These are phyloP conservation scores for Pythium pyrilobum DNA, from an alignment of 352 stramenopile species.

Conservation along the genomic window DNA sequence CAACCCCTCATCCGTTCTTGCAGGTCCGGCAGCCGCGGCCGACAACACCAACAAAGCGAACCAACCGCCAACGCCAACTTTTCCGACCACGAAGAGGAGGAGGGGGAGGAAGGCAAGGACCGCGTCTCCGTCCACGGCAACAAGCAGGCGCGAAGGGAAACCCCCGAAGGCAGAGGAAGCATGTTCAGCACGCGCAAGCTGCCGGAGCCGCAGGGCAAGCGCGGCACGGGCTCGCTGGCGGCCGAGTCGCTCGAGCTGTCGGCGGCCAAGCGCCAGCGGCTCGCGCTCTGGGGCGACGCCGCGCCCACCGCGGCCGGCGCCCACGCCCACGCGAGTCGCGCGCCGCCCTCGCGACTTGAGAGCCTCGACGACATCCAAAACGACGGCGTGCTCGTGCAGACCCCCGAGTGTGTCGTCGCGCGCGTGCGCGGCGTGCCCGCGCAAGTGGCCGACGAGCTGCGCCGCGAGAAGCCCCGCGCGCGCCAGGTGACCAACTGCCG, in stretches of 20 bases:
- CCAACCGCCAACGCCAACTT: neutral
- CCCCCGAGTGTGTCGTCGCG: slow-evolving; percentile 47
- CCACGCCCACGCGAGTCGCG: slow-evolving; percentile 14
- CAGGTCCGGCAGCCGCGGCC: neutral
- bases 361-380: slow-evolving; percentile 8
- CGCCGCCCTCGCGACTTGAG: slow-evolving; percentile 43
- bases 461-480: slow-evolving; percentile 26
- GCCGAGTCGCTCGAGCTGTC: slow-evolving; percentile 14
- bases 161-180: neutral
- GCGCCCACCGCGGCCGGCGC: neutral
- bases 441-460: slow-evolving; percentile 41
- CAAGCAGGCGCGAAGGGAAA: neutral
- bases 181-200: slow-evolving; percentile 79
- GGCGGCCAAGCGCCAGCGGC: slow-evolving; percentile 55
- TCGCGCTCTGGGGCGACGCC: slow-evolving; percentile 27
- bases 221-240: slow-evolving; percentile 36
- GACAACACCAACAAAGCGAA: neutral
- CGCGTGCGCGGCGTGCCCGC: slow-evolving; percentile 35
- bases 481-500: slow-evolving; percentile 18
- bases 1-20: neutral
- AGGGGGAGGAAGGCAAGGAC: neutral
- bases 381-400: slow-evolving; percentile 41
- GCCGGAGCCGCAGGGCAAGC: slow-evolving; percentile 58
- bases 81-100: neutral
- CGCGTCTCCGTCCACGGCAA: no score